phyloP scores from a whole-genome alignment of 164 flowering plant genomes.

The Cinnamomum micranthum region DNA sequence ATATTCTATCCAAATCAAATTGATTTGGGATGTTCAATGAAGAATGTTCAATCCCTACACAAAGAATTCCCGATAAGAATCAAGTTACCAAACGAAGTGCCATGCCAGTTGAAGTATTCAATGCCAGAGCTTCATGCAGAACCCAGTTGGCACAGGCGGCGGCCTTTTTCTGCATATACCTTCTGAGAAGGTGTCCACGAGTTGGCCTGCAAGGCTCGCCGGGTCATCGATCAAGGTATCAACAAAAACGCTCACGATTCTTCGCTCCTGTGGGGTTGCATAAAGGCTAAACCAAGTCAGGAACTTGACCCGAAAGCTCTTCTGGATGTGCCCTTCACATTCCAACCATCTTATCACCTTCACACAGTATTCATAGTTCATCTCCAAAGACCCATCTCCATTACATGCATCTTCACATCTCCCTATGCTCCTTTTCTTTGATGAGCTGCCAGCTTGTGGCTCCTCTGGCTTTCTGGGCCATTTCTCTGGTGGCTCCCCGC shows the following conservation, averaged over 20 bases:
- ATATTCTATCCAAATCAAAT: slow-evolving; percentile 7
- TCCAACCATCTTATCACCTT: slow-evolving; percentile 76
- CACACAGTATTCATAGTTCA: slow-evolving; percentile 77
- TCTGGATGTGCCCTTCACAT: slow-evolving; percentile 74
- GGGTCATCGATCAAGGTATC: slow-evolving; percentile 77
- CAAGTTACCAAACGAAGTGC: neutral
- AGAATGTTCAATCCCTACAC: slow-evolving; percentile 1
- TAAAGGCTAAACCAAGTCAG: slow-evolving; percentile 91
- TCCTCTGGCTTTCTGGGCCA: slow-evolving; percentile 35
- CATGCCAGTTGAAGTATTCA: slow-evolving; percentile 13
- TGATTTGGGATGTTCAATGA: slow-evolving; percentile 12
- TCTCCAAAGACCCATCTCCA: slow-evolving; percentile 31
- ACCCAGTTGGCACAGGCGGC: slow-evolving; percentile 50
- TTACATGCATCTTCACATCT: slow-evolving; percentile 26
- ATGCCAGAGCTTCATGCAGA: slow-evolving; percentile 87
- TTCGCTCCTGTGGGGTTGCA: slow-evolving; percentile 67
- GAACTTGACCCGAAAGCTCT: slow-evolving; percentile 76
- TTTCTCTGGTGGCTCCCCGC: slow-evolving; percentile 31
- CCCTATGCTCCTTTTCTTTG: slow-evolving; percentile 31
- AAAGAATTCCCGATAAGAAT: slow-evolving; percentile 5
- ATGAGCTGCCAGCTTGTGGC: slow-evolving; percentile 38
- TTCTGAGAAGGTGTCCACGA: slow-evolving; percentile 79
- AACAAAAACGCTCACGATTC: slow-evolving; percentile 71
- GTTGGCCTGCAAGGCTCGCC: slow-evolving; percentile 79
- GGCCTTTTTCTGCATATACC: slow-evolving; percentile 44